Evolutionary conservation across 1,284 basidiomycete genomes (phyloP).

Genomic region (Ceratobasidium sp.): DNA sequence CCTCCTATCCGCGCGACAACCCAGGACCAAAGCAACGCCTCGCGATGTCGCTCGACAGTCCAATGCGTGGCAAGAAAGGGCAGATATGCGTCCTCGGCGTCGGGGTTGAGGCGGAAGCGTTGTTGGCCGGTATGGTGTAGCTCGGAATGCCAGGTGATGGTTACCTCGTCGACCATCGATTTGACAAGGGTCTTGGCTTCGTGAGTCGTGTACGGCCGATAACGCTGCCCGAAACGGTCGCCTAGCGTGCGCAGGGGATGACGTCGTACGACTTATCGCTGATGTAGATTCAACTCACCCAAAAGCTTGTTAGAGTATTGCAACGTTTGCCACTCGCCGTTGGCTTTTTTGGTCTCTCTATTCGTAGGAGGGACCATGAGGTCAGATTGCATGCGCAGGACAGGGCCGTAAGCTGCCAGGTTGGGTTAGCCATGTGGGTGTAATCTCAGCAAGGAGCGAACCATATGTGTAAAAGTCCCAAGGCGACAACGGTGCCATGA

Average conservation of each 20-base stretch:
- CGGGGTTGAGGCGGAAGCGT: slow-evolving; percentile 34
- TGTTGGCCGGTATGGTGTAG: slow-evolving; percentile 37
- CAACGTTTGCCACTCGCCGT: slow-evolving; percentile 34
- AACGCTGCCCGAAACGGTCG: slow-evolving; percentile 39
- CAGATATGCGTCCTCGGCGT: slow-evolving; percentile 29
- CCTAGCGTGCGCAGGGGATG: slow-evolving; percentile 19
- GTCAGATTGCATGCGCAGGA: slow-evolving; percentile 49
- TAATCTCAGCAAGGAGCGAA: slow-evolving; percentile 19
- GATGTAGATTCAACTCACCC: slow-evolving; percentile 21
- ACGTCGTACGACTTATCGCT: slow-evolving; percentile 27
- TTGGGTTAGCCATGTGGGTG: neutral
- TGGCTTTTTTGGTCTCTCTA: slow-evolving; percentile 25
- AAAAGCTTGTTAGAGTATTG: slow-evolving; percentile 37
- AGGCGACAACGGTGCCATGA: slow-evolving; percentile 35
- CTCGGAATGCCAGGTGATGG: slow-evolving; percentile 39
- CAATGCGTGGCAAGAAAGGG: slow-evolving; percentile 53
- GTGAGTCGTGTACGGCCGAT: slow-evolving; percentile 39
- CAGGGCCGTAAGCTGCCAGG: slow-evolving; percentile 45
- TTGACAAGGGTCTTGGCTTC: slow-evolving; percentile 44
- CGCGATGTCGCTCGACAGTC: slow-evolving; percentile 60
- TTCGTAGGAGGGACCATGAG: slow-evolving; percentile 46
- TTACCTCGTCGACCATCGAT: slow-evolving; percentile 40
- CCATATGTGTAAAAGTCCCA: slow-evolving; percentile 49
- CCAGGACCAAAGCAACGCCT: slow-evolving; percentile 62
- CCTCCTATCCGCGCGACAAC: slow-evolving; percentile 57